Conservation (phyloP, 1,139 yeast species). For the Geotrichum klebahnii region DNA sequence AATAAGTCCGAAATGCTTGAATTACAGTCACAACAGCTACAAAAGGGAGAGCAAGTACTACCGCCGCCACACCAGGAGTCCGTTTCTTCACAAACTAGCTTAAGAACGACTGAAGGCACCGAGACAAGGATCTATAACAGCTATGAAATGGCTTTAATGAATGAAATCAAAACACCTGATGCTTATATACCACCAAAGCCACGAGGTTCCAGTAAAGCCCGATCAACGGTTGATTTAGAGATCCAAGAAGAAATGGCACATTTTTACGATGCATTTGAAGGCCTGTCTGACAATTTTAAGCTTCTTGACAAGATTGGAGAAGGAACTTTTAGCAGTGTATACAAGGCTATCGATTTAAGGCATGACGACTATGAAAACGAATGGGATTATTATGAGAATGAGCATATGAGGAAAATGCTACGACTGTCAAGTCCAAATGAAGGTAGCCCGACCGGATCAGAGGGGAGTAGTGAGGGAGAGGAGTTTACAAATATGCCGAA, state of each 20-base stretch:
- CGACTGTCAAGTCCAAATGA: neutral
- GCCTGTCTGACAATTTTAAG: constrained; percentile 55
- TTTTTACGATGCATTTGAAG: constrained; percentile 61
- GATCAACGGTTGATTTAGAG: neutral
- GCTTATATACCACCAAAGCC: neutral
- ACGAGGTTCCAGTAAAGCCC: neutral
- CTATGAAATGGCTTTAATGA: too few relatives aligned
- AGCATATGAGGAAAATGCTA: neutral
- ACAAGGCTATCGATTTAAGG: constrained; percentile 70
- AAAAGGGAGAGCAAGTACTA: too few relatives aligned
- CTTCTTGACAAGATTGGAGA: constrained; percentile 87
- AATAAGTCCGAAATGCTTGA: too few relatives aligned
- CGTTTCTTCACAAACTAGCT: neutral
- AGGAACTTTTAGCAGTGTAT: constrained; percentile 89
- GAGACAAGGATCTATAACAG: too few relatives aligned
- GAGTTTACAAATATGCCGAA: neutral
- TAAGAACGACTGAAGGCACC: neutral
- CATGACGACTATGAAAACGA: constrained; percentile 34
- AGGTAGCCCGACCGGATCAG: neutral
- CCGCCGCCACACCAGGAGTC: too few relatives aligned
- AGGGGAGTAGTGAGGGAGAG: neutral
- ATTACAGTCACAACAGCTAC: too few relatives aligned
- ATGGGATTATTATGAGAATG: constrained; percentile 26
- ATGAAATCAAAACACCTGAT: too few relatives aligned
- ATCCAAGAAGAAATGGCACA: constrained; percentile 53